Conservation (phyloP, 176 grass and related monocot genomes). For the Tuctoria greenei region DNA sequence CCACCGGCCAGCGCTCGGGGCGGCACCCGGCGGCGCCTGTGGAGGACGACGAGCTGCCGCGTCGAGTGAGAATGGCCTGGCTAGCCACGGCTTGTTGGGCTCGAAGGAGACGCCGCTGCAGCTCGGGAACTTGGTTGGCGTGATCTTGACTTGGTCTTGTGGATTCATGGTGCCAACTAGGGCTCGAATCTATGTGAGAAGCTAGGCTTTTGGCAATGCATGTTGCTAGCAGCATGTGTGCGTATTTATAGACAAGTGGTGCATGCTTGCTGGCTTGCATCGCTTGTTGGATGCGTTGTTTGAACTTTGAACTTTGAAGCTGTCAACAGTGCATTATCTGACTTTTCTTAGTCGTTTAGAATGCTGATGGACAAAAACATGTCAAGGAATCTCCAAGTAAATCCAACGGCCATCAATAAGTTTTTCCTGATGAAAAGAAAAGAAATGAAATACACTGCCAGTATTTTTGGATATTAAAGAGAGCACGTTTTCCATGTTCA, state of each 20-base stretch:
- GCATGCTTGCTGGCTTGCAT: not conserved
- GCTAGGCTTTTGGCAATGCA: not conserved
- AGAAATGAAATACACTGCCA: no score
- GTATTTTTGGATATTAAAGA: no score
- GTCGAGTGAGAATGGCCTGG: no score
- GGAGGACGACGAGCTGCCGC: no score
- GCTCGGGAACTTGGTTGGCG: no score
- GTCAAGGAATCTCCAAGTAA: not conserved
- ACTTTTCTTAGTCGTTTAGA: not conserved
- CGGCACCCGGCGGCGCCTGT: not conserved
- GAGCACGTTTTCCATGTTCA: no score
- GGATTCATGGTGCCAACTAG: constrained; percentile 22
- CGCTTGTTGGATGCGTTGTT: not conserved
- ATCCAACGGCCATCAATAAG: no score
- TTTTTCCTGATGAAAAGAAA: no score
- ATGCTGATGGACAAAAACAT: not conserved
- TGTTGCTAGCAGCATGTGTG: not conserved
- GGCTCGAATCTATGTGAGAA: not conserved
- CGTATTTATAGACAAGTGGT: constrained; percentile 6
- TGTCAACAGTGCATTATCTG: not conserved
- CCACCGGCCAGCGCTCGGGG: constrained; percentile 33
- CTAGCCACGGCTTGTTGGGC: no score
- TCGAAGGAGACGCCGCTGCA: no score
- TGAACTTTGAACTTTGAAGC: constrained; percentile 8
- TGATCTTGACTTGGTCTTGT: constrained; percentile 12